Conservation (phyloP, 495 filamentous ascomycete species). For the Talaromyces ruber region DNA sequence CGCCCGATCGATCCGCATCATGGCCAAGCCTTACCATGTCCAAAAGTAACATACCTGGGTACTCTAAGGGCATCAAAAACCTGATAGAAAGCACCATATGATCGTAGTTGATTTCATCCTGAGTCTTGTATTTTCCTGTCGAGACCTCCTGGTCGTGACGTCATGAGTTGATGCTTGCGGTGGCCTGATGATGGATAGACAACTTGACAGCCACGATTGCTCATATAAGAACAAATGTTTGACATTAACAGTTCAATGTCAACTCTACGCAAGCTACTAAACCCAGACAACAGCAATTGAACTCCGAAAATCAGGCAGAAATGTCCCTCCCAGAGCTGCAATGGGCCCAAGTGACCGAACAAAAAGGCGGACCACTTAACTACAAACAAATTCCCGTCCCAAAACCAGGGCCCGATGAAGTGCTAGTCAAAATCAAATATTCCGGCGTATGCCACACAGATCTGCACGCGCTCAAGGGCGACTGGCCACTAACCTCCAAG, state of each 20-base stretch:
- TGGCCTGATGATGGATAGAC: neutral
- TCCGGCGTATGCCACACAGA: slow-evolving; percentile 92
- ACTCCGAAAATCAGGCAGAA: neutral
- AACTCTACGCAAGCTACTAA: too few species aligned
- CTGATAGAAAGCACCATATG: neutral
- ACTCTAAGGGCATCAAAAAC: neutral
- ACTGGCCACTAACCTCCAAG: slow-evolving; percentile 78
- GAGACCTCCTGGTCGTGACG: neutral
- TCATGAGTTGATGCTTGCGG: neutral
- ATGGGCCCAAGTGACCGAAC: slow-evolving; percentile 81
- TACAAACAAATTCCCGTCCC: slow-evolving; percentile 80
- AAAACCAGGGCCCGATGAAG: slow-evolving; percentile 74
- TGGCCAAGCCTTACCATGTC: neutral
- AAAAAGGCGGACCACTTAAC: slow-evolving; percentile 59
- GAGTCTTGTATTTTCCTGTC: neutral
- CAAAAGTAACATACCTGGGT: neutral
- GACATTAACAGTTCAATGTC: too few species aligned
- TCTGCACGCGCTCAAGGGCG: slow-evolving; percentile 75
- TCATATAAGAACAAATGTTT: neutral
- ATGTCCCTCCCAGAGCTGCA: slow-evolving; percentile 61
- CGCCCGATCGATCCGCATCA: neutral
- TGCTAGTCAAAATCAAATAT: slow-evolving; percentile 87
- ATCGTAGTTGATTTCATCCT: neutral
- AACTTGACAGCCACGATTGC: neutral
- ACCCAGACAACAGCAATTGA: neutral